phyloP scores from a whole-genome alignment of 192 early-diverging fungal species.

The Backusella circina region DNA sequence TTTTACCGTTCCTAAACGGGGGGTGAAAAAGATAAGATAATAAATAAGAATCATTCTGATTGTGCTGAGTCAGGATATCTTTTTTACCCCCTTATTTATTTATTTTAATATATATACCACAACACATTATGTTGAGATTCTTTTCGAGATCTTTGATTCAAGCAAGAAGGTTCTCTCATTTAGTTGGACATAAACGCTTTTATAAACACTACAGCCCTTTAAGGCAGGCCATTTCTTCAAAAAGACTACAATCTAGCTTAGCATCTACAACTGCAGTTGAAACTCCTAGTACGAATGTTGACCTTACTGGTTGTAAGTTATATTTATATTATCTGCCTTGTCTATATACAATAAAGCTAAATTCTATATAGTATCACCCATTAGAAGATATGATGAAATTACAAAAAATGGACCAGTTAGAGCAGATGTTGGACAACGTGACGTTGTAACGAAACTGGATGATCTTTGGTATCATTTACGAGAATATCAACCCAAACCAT shows the following conservation, averaged over 20 bases:
- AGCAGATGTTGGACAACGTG: neutral
- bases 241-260: neutral
- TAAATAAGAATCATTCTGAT: neutral
- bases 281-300: neutral
- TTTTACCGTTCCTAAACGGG: conserved; percentile 2
- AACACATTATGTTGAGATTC: neutral
- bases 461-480: neutral
- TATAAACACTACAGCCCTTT: neutral
- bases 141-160: conserved; percentile 2
- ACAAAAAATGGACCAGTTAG: conserved; percentile 6
- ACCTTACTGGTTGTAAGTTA: neutral
- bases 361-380: neutral
- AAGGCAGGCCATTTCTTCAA: neutral
- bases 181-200: neutral
- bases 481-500: conserved; percentile 5
- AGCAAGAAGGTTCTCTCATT: neutral
- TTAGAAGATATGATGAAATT: conserved; percentile 4
- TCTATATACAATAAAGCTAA: neutral
- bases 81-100: neutral
- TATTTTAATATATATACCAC: neutral
- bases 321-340: neutral
- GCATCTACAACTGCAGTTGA: neutral
- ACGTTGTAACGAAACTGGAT: neutral
- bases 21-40: conserved; percentile 3
- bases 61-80: neutral